A percentile compares a stretch with the other conserved stretches of the same genome.
phyloP scores from a whole-genome alignment of 148 eudicot species.

The Camellia granthamiana region DNA sequence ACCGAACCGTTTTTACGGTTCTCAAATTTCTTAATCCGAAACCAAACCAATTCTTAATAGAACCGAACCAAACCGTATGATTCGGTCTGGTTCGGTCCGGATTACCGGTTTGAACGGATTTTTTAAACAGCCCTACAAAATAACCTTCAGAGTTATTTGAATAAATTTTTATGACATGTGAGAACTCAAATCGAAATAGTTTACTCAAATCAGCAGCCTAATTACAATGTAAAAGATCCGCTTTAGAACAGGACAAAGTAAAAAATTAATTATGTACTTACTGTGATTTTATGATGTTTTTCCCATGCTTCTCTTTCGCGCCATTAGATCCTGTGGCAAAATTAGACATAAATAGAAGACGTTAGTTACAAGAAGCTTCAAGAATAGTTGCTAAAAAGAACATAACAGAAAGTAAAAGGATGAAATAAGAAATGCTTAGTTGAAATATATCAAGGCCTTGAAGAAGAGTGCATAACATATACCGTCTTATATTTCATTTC shows the following conservation, averaged over 20 bases:
- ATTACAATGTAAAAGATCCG: not conserved
- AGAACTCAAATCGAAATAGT: not conserved
- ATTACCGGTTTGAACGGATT: too few species aligned
- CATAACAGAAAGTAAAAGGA: not conserved
- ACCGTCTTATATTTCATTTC: not conserved
- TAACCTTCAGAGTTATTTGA: not conserved
- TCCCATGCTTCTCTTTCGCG: conserved; percentile 22
- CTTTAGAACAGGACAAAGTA: not conserved
- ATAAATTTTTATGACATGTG: not conserved
- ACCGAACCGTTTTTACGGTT: too few species aligned
- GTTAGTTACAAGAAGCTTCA: conserved; percentile 10
- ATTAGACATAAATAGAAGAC: not conserved
- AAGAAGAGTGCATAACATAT: not conserved
- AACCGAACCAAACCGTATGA: too few species aligned
- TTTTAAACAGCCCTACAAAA: too few species aligned
- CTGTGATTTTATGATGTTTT: conserved; percentile 25
- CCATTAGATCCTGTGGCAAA: conserved; percentile 39
- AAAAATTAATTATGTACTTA: conserved; percentile 27
- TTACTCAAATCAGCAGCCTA: conserved; percentile 1
- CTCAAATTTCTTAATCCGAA: too few species aligned
- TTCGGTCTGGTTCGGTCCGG: too few species aligned
- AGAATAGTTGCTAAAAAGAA: not conserved
- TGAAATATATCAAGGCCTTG: not conserved
- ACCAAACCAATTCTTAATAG: too few species aligned
- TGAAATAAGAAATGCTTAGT: not conserved